phyloP scores from a whole-genome alignment of 2,329 filamentous ascomycete species.

The Botrytis medusae region DNA sequence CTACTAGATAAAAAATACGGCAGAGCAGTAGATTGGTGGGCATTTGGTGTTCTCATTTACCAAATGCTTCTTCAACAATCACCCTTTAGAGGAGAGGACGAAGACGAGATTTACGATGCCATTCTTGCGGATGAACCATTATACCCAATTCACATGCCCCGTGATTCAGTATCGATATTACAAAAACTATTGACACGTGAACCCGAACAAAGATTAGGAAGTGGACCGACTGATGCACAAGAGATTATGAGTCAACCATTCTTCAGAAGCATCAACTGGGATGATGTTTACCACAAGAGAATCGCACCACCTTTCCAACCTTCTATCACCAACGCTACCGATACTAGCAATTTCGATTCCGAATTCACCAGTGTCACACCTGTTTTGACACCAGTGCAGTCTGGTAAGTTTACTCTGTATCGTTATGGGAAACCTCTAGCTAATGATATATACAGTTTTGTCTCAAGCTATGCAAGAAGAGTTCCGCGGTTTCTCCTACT shows the following conservation, averaged over 20 bases:
- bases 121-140: conserved; percentile 96
- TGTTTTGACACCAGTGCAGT: conserved; percentile 94
- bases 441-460: conserved; percentile 60
- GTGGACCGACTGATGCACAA: conserved; percentile 93
- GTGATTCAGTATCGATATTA: conserved; percentile 94
- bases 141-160: conserved; percentile 98
- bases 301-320: conserved; percentile 87
- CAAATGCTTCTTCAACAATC: conserved; percentile 99
- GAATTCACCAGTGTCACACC: conserved; percentile 99
- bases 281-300: conserved; percentile 96
- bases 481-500: conserved; percentile 96
- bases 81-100: conserved; percentile 96
- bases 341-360: conserved; percentile 99
- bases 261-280: conserved; percentile 97
- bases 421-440: neutral
- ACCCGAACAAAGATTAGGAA: conserved; percentile 87
- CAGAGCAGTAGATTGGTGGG: conserved; percentile 98
- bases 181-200: conserved; percentile 96
- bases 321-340: conserved; percentile 84
- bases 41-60: conserved; percentile 97
- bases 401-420: conserved; percentile 65
- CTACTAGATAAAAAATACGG: conserved; percentile 98
- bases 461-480: conserved; percentile 99
- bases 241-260: conserved; percentile 99
- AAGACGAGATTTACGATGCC: conserved; percentile 98